phyloP scores from a whole-genome alignment of 176 grass and related monocot species.

The Aegilops tauschii region DNA sequence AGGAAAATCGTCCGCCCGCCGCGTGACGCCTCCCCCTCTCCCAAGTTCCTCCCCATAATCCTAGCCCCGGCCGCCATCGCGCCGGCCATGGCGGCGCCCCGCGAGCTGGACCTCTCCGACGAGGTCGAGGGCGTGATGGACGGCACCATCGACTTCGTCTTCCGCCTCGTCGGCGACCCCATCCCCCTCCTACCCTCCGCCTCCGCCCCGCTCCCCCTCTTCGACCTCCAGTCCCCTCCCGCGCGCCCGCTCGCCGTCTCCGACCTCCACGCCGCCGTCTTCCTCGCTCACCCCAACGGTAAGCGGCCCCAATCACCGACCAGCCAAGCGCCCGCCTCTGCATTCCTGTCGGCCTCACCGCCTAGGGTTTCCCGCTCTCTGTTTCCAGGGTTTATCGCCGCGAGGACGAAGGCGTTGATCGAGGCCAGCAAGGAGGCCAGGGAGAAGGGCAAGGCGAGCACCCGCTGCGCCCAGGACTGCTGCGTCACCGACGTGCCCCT shows the following conservation, averaged over 20 bases:
- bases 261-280: conserved; percentile 56
- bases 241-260: conserved; percentile 67
- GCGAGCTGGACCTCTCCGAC: conserved; percentile 50
- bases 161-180: conserved; percentile 76
- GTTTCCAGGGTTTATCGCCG: conserved; percentile 74
- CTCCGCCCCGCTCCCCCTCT: conserved; percentile 36
- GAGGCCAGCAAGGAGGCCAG: conserved; percentile 57
- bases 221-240: conserved; percentile 71
- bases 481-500: conserved; percentile 64
- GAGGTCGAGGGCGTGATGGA: conserved; percentile 67
- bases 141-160: conserved; percentile 68
- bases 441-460: conserved; percentile 64
- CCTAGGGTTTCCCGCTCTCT: conserved; percentile 15
- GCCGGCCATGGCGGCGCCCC: conserved; percentile 45
- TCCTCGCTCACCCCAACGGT: conserved; percentile 71
- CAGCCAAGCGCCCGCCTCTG: background rate
- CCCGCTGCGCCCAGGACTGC: conserved; percentile 57
- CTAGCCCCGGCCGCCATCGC: background rate
- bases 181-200: conserved; percentile 53
- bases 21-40: background rate
- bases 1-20: background rate
- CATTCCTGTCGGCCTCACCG: background rate
- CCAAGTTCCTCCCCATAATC: conserved; percentile 8
- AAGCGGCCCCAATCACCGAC: background rate
- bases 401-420: conserved; percentile 71